Evolutionary conservation across 75 land plant genomes (phyloP), one percentile per base, ranked within the genome.

Genomic region (Picea glauca): DNA sequence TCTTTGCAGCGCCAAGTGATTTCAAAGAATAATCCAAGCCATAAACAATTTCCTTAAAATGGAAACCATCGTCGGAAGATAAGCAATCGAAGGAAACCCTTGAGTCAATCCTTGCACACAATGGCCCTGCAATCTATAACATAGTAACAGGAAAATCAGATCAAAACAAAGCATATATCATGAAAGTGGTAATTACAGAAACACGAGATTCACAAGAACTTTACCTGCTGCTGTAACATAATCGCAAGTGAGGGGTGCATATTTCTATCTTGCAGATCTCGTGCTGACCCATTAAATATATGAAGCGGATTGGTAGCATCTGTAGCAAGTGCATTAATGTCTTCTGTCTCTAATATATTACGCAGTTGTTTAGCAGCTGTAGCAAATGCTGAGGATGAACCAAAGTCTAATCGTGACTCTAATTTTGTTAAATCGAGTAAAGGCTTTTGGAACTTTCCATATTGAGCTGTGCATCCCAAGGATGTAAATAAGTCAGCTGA

Each of bases 11-110:
- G 62, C 80, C 84, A 32, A 78, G 63, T 32, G 85, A 38, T 30
- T 84, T 85, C 60, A 84, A 65, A 32, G 85, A 78, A 74, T 72
- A 84, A 75, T 84, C 86, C 15, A 84, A 63, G 18, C 86, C 86
- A 62, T 83, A 84, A 18, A 73, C 74, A 35, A 83, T 61, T 77
- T 84, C 86, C 70, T 84, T 66, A 15, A 84, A 31, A 60, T 31
- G 38, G 58, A 85, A 77, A 21, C 73, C 64, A 15, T n/a, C 17
- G 11, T 59, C 31, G 14, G 61, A 66, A 58, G 84, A 58, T 50
- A 80, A 77, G 73, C 21, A 20, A 77, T 84, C 86, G 9, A 83
- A 56, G 38, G 85, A 58, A 35, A 82, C 58, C 57, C 86, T 84
- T 30, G 86, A 83, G 62, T 84, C 86, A 31, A 83, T 54, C 54